These are phyloP conservation scores for Teunomyces stri DNA, from an alignment of 805 yeast genomes.

Conservation along the genomic window DNA sequence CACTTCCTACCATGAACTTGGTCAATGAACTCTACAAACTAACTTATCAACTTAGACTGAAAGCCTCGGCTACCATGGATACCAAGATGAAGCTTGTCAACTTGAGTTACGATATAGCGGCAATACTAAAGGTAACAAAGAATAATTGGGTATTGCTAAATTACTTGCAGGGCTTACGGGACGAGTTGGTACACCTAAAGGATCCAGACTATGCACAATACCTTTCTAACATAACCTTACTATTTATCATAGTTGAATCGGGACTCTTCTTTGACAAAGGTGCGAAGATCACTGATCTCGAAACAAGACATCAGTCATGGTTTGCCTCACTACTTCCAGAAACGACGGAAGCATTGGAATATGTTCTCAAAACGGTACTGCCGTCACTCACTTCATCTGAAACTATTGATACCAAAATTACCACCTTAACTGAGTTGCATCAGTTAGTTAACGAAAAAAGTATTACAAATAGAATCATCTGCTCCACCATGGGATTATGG, in stretches of 20 bases:
- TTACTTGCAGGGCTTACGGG: conserved; percentile 22
- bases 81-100: conserved; percentile 22
- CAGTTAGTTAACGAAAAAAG: conserved; percentile 14
- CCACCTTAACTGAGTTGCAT: conserved; percentile 14
- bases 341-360: conserved; percentile 11
- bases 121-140: conserved; percentile 28
- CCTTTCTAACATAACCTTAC: conserved; percentile 20
- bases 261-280: not conserved
- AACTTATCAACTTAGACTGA: conserved; percentile 27
- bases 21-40: conserved; percentile 46
- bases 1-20: conserved; percentile 39
- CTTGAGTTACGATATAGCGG: conserved; percentile 32
- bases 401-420: conserved; percentile 4
- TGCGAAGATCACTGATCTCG: not conserved
- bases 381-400: conserved; percentile 11
- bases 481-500: conserved; percentile 37
- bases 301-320: not conserved
- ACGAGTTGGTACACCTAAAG: conserved; percentile 13
- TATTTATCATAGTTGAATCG: conserved; percentile 16
- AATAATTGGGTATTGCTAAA: conserved; percentile 26
- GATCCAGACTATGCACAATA: conserved; percentile 10
- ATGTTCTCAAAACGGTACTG: conserved; percentile 12
- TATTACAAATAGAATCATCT: conserved; percentile 30
- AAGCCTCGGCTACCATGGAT: conserved; percentile 5
- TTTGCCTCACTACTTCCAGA: conserved; percentile 6